Conservation (phyloP, 2,329 filamentous ascomycete genomes). For the Fusarium phyllophilum region DNA sequence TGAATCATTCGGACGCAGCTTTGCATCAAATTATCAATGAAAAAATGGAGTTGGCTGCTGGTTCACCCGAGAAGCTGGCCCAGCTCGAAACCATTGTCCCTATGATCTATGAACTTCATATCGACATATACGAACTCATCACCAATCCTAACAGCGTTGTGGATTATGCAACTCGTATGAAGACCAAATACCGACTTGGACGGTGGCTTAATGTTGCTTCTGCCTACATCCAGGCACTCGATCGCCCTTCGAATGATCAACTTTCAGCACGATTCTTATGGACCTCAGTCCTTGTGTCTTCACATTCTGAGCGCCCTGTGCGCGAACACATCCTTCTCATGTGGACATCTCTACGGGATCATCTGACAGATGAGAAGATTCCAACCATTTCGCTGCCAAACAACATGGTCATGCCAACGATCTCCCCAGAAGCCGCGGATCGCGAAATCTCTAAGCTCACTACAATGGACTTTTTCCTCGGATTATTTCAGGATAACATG, state of each 20-base stretch:
- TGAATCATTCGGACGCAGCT: slow-evolving; percentile 62
- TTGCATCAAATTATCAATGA: slow-evolving; percentile 60
- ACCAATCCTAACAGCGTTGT: slow-evolving; percentile 67
- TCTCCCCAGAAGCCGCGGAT: slow-evolving; percentile 85
- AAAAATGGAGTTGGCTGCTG: slow-evolving; percentile 51
- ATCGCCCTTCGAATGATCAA: slow-evolving; percentile 49
- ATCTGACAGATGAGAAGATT: slow-evolving; percentile 54
- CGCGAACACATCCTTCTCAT: slow-evolving; percentile 67
- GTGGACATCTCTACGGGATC: slow-evolving; percentile 68
- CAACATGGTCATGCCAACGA: slow-evolving; percentile 87
- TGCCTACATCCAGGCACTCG: slow-evolving; percentile 53
- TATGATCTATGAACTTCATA: slow-evolving; percentile 70
- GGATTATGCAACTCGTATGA: slow-evolving; percentile 58
- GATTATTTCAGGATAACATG: slow-evolving; percentile 84
- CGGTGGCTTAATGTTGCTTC: slow-evolving; percentile 64
- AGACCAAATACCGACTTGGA: slow-evolving; percentile 61
- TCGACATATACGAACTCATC: slow-evolving; percentile 69
- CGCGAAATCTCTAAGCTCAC: slow-evolving; percentile 91
- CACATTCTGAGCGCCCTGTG: slow-evolving; percentile 62
- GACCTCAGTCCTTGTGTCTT: slow-evolving; percentile 65
- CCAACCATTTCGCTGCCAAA: slow-evolving; percentile 75
- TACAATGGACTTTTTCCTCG: slow-evolving; percentile 95
- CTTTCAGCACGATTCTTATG: slow-evolving; percentile 66
- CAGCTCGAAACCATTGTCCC: slow-evolving; percentile 60
- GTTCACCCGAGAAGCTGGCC: slow-evolving; percentile 40